Base-by-base conservation (phyloP, 179 eudicot genomes). In the Patellifolia procumbens region DNA sequence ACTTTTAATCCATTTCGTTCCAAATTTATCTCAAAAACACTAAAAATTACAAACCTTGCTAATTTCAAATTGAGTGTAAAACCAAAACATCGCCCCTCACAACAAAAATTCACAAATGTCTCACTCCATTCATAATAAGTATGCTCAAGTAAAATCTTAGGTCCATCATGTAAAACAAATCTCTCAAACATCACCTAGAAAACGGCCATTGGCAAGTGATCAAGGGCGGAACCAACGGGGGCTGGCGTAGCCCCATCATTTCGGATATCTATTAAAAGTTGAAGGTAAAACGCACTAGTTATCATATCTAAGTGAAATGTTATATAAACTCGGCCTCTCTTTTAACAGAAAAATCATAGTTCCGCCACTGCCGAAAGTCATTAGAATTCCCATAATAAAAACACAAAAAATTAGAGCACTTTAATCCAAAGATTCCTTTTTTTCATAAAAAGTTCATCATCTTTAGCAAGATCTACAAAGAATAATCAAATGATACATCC, bases 381-480 rank as follows among this genome's bases (percentile, higher is more conserved):
- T 37, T 1, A 28, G 62, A 22, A 32, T 2, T 52, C n/a, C 56
- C 35, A n/a, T 24, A n/a, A 60, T 15, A 59, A 31, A 5, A 2
- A 10, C 7, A 10, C 26, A 34, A 11, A 2, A 31, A 29, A 65
- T 46, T 6, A 26, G 4, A 15, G 16, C 0, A 63, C 12, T 75
- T 35, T 37, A 29, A n/a, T 4, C 13, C 17, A 53, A n/a, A 53
- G 31, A 28, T 58, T 43, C 58, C 43, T 67, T 2, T 75, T 34
- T 35, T 19, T 11, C n/a, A 39, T 37, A 9, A 2, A 15, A 10
- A 68, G 20, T 2, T 4, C 6, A 10, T 15, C 48, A 64, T 39
- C 20, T 34, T 59, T 48, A 1, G 12, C 58, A 58, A 77, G 80
- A 77, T 77, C 80, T 46, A 39, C 61, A 32, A 69, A 73, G 29